Evolutionary conservation across 225 moss, liverwort and hornwort genomes (phyloP).

Genomic region (Pleurozium schreberi): DNA sequence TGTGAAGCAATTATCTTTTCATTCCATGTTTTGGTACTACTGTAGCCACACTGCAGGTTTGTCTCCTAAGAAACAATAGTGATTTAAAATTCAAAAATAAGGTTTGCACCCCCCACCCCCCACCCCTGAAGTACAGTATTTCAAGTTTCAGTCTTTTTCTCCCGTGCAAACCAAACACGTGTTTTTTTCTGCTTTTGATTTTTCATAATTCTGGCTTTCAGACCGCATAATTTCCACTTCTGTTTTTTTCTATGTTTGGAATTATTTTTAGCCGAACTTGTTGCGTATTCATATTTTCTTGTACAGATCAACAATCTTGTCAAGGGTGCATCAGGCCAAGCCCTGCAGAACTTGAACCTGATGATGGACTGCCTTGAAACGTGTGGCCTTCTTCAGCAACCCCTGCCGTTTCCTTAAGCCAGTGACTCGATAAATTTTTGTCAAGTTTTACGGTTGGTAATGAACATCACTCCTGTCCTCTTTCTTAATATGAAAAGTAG

Average conservation of each 20-base stretch:
- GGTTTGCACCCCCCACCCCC: no score
- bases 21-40: not conserved
- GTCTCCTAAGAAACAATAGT: not conserved
- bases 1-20: not conserved
- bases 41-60: not conserved
- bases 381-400: conserved; percentile 67
- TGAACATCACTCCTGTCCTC: not conserved
- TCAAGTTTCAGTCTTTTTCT: not conserved
- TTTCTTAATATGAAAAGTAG: no score
- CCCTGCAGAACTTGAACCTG: conserved; percentile 67
- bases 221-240: not conserved
- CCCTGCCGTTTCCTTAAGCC: conserved; percentile 60
- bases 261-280: not conserved
- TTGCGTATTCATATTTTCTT: not conserved
- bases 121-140: not conserved
- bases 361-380: conserved; percentile 68
- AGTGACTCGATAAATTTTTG: not conserved
- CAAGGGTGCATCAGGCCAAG: conserved; percentile 75
- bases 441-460: not conserved
- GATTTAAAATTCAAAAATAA: not conserved
- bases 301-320: conserved; percentile 74
- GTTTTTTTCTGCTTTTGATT: not conserved
- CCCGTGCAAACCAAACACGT: not conserved
- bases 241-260: not conserved
- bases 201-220: not conserved